phyloP scores from a whole-genome alignment of 176 grass and related monocot genomes.

The Ampelocalamus luodianensis region DNA sequence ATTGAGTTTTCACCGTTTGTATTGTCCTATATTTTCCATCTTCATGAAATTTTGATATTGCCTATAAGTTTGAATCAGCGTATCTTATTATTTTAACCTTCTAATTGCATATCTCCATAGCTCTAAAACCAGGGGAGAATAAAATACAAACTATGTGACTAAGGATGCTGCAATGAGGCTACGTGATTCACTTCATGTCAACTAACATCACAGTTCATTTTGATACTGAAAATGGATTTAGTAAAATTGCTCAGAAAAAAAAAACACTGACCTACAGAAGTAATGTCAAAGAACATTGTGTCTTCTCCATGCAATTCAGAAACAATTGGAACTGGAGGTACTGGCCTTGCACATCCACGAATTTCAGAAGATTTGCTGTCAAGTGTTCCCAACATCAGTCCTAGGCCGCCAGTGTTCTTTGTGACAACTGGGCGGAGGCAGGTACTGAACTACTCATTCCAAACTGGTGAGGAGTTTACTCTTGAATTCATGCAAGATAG shows the following conservation, averaged over 20 bases:
- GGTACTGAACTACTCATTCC: conserved; percentile 71
- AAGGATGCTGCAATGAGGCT: not conserved
- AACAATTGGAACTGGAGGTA: conserved; percentile 35
- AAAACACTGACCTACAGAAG: not conserved
- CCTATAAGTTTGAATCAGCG: not conserved
- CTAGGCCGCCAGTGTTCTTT: conserved; percentile 41
- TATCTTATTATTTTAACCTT: not conserved
- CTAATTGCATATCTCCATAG: not conserved
- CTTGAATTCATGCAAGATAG: conserved; percentile 68
- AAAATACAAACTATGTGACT: conserved; percentile 7
- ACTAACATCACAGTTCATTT: conserved; percentile 13
- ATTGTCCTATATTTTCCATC: not conserved
- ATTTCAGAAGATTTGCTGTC: conserved; percentile 17
- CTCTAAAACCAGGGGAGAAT: conserved; percentile 1
- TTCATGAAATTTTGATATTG: not conserved
- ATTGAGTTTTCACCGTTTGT: conserved; percentile 1
- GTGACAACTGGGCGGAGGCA: conserved; percentile 37
- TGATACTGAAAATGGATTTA: conserved; percentile 31
- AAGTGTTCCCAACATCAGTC: conserved; percentile 4
- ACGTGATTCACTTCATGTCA: conserved; percentile 17
- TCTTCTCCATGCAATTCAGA: conserved; percentile 42
- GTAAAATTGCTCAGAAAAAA: not conserved
- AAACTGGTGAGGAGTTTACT: conserved; percentile 74
- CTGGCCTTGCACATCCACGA: conserved; percentile 15
- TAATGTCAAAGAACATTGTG: conserved; percentile 43